Conservation (phyloP, 495 filamentous ascomycete species). For the Xylaria telfairii region DNA sequence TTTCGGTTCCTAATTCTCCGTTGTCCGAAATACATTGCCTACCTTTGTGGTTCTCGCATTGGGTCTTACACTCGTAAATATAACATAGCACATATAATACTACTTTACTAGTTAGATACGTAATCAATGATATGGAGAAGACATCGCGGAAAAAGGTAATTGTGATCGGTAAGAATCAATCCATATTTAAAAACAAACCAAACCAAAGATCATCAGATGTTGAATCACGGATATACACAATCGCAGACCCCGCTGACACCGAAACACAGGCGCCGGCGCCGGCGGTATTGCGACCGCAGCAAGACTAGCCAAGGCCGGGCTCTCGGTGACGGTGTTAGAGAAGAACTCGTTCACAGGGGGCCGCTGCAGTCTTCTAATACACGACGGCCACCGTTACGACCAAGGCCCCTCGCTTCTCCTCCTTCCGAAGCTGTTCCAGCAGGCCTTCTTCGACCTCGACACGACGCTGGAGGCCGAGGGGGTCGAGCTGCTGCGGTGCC, state of each 20-base stretch:
- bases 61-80: not conserved
- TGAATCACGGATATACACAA: not conserved
- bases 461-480: constrained; percentile 65
- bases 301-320: constrained; percentile 68
- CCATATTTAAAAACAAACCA: too few relatives aligned
- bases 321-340: constrained; percentile 69
- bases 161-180: constrained; percentile 49
- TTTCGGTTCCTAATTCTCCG: not conserved
- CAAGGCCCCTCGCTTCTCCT: constrained; percentile 74
- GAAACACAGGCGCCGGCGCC: constrained; percentile 63
- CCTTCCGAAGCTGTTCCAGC: constrained; percentile 68
- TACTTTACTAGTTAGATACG: not conserved
- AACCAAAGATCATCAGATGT: not conserved
- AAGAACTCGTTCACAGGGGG: constrained; percentile 73
- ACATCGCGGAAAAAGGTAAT: constrained; percentile 47
- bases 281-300: constrained; percentile 72
- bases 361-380: constrained; percentile 63
- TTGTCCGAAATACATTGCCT: not conserved
- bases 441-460: constrained; percentile 67
- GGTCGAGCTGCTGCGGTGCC: constrained; percentile 67
- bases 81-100: not conserved
- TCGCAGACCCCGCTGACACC: constrained; percentile 14
- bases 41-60: not conserved
- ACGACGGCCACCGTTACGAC: constrained; percentile 69
- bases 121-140: constrained; percentile 14